Evolutionary conservation across 225 moss, liverwort and hornwort species (phyloP).

Genomic region (Lunularia cruciata): DNA sequence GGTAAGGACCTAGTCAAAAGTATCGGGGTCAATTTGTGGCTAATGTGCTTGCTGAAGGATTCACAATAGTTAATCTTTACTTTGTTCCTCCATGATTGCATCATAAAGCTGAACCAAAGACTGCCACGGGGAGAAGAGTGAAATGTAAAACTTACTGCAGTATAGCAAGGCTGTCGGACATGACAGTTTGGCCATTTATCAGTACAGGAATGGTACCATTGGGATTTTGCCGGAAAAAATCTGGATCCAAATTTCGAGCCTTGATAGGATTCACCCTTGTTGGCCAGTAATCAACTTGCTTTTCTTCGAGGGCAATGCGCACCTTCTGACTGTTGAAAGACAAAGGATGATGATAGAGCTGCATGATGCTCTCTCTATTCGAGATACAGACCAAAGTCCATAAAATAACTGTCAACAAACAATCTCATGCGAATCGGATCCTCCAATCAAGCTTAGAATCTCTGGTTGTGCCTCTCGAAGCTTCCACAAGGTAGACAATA

Average conservation of each 20-base stretch:
- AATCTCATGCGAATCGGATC: background rate
- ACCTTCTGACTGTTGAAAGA: slow-evolving; percentile 77
- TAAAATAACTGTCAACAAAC: background rate
- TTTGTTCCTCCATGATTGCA: too few species aligned
- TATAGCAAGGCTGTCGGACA: slow-evolving; percentile 64
- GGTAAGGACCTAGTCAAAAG: too few species aligned
- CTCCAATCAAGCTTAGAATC: background rate
- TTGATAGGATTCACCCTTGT: slow-evolving; percentile 69
- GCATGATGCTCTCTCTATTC: slow-evolving; percentile 51
- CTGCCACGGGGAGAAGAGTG: background rate
- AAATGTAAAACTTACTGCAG: slow-evolving; percentile 54
- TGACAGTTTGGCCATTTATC: slow-evolving; percentile 47
- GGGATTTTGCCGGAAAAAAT: slow-evolving; percentile 67
- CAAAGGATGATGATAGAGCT: slow-evolving; percentile 68
- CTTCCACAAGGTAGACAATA: background rate
- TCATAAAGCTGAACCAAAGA: too few species aligned
- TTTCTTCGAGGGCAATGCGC: slow-evolving; percentile 67
- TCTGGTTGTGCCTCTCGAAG: background rate
- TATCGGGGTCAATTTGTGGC: too few species aligned
- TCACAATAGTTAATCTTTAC: too few species aligned
- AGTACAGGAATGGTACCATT: slow-evolving; percentile 59
- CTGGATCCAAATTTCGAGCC: slow-evolving; percentile 66
- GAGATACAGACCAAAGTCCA: background rate
- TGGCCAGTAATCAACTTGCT: slow-evolving; percentile 56
- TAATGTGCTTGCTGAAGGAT: too few species aligned